Conservation (phyloP, 495 filamentous ascomycete genomes). For the Penicillium steckii region DNA sequence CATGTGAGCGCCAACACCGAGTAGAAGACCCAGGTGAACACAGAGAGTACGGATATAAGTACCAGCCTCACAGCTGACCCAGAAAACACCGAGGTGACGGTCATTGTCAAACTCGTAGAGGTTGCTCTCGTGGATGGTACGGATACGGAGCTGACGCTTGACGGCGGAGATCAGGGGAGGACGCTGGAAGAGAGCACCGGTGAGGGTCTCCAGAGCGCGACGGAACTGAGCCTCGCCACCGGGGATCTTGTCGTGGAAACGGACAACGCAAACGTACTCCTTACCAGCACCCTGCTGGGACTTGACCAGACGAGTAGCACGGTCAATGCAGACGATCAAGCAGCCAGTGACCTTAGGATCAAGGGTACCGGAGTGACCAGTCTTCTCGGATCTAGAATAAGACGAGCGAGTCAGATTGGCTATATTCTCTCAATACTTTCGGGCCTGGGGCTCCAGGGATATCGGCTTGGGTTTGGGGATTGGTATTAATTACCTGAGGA, state of each 20-base stretch:
- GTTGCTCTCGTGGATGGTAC: constrained; percentile 94
- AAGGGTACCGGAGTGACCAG: constrained; percentile 94
- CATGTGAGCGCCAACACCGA: constrained; percentile 97
- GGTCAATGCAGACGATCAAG: constrained; percentile 92
- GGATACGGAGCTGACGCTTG: constrained; percentile 95
- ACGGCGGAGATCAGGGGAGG: constrained; percentile 97
- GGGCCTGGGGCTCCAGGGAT: not conserved
- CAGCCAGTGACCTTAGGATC: constrained; percentile 95
- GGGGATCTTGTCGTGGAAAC: constrained; percentile 87
- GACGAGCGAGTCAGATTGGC: not conserved
- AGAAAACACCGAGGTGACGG: constrained; percentile 95
- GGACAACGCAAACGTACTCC: constrained; percentile 81
- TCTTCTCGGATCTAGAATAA: constrained; percentile 78
- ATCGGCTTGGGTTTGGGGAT: not conserved
- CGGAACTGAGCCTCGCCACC: constrained; percentile 88
- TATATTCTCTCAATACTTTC: not conserved
- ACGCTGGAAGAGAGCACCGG: constrained; percentile 94
- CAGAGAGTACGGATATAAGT: constrained; percentile 98
- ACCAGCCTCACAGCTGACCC: constrained; percentile 97
- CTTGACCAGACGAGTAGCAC: constrained; percentile 95
- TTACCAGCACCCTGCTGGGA: constrained; percentile 98
- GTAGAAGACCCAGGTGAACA: constrained; percentile 87
- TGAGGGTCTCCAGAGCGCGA: constrained; percentile 89
- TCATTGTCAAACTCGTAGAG: constrained; percentile 97
- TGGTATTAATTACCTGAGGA: constrained; percentile 65